Base-by-base conservation (phyloP, 768 basidiomycete species). In the Lactarius sanguifluus region DNA sequence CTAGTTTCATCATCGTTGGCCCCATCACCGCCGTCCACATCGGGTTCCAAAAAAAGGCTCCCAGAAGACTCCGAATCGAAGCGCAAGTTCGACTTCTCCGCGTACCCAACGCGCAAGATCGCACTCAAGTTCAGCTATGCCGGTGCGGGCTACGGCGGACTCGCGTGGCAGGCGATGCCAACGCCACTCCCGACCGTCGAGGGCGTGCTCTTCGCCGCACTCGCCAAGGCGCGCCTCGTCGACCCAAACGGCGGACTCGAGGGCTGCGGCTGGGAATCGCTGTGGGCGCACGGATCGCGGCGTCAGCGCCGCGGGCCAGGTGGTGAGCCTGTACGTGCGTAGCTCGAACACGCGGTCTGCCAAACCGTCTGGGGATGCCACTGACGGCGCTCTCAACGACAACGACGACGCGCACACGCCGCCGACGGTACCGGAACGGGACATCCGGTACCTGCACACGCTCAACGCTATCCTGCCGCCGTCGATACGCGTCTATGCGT, bases 231-330 rank as follows among this genome's bases (percentile, higher is more conserved):
- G 0, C 81, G 87, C 58, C 79, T 99, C 54, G 84, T 98, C 13
- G 92, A 96, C 72, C 81, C 81, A 1, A 84, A 81, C 3, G 83
- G 78, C 5, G 92, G 93, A 5, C 79, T 90, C 63, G 90, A 95
- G 18, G 96, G 92, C 0, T 95, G 94, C 73, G 91, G 86, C 41
- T 98, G 92, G 87, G 88, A 91, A 73, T n/a, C 83, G 86, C 70
- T 98, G 97, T 76, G 96, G 97, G 15, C 79, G 97, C 73, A 98
- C 97, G 32, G 97, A 99, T 81, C 83, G 89, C 23, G 96, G 96
- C 0, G 97, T 99, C 65, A 96, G 94, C 74, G 92, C 90, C 45
- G 91, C 90, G 9, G 95, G 94, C 3, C 96, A 98, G 75, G 95
- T 98, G 28, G 82, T 98, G 59, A 93, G 91, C 59, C 81, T 99